Base-by-base conservation (phyloP, 2,329 filamentous ascomycete species). In the Fusarium tjaetaba region DNA sequence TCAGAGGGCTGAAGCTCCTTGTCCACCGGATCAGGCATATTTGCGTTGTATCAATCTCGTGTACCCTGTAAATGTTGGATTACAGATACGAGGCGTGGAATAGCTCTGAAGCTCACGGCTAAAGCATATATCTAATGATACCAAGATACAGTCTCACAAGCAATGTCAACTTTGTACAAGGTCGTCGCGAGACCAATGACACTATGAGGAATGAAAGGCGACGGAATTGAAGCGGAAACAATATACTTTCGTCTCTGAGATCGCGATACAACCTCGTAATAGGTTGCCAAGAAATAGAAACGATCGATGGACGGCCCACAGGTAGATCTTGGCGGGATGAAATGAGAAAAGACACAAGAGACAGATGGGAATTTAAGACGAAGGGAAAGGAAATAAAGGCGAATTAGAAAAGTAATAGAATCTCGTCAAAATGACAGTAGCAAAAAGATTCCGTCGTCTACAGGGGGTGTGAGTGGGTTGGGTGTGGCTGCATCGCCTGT, bases 1-100 rank as follows among this genome's bases (percentile, higher is more conserved):
- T 82, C 79, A 39, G 78, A 72, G 38, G 79, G 76, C 65, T 76
- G 78, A 42, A 76, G 74, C 52, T 79, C 76, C 64, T 79, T 81
- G 45, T 77, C 79, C 56, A 68, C 59, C 15, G 72, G 69, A 36
- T 76, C 76, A 53, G 78, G 68, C 80, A 82, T 82, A 28, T 51
- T 61, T 32, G 57, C 48, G 46, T 30, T 62, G 42, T 53, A 46
- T 34, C 51, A 52, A 52, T 56, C 61, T 66, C 24, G 55, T 61
- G 48, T 61, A 60, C 18, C 34, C 61, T 42, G 39, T 52, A 24
- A 13, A 46, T 46, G 38, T 39, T 32, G n/a, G 41, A 52, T 26
- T 36, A 43, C 43, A 41, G 30, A 49, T 20, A 34, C 20, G 18
- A 34, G 32, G 34, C 30, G 22, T 18, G 20, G 38, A 24, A 18